Base-by-base conservation (phyloP, 352 stramenopile species). In the Pythium insidiosum region DNA sequence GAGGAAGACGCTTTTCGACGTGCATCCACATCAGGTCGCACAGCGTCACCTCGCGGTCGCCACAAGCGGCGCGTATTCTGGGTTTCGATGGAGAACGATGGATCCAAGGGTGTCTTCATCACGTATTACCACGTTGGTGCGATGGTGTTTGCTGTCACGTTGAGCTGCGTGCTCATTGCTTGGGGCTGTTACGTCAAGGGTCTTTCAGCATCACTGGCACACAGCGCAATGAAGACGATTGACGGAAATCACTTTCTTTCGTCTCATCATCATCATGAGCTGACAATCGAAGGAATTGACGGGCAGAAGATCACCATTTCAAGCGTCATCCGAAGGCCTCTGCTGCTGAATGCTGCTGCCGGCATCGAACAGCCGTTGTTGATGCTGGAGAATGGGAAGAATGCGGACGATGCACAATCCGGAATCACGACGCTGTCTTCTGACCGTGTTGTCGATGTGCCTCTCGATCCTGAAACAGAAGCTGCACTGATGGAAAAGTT, bases 181-280 rank as follows among this genome's bases (percentile, higher is more conserved):
- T 87, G 73, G 71, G 71, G 73, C 1, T 89, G 71, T 43, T 89
- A 89, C 47, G 69, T 84, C 15, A 83, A 80, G 33, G 76, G 76
- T 10, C 42, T 87, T 10, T 85, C 76, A 20, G 62, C 73, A 25
- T 86, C 76, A 6, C 61, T 86, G 23, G 68, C 73, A 4, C 67
- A 82, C 20, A 73, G 52, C n/a, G 69, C 69, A 24, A 73, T 87
- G 20, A 75, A 78, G 35, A 71, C 55, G 33, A 78, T 84, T 51
- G 68, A 83, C 31, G 22, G 34, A 18, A 48, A 53, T 6, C 38
- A 85, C 29, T 85, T 83, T 29, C 74, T 84, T 38, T 26, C 34
- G 6, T 69, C 70, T 7, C 70, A 83, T 37, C 73, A 86, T 50
- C 47, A 84, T 5, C 75, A 88, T 29, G 68, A 73, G 47, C 59